A percentile compares a stretch with the other conserved stretches of the same genome.
phyloP scores from a whole-genome alignment of 2,329 filamentous ascomycete species.

The Cercospora zeae-maydis region DNA sequence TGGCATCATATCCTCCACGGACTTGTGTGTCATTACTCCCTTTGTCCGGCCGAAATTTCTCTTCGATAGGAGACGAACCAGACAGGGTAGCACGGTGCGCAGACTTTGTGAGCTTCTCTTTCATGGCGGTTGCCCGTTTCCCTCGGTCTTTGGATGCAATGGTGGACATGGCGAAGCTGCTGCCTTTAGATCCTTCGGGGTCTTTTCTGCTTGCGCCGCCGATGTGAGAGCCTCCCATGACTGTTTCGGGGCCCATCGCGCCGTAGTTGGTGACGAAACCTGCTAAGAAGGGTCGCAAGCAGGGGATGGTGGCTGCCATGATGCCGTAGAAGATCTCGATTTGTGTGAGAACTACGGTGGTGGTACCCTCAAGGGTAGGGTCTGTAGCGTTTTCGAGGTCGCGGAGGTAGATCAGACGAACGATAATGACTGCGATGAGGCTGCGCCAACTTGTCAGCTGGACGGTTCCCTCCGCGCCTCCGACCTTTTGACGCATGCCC shows the following conservation, averaged over 20 bases:
- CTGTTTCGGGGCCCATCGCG: slow-evolving; percentile 20
- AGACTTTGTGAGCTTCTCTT: slow-evolving; percentile 5
- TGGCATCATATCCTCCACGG: slow-evolving; percentile 10
- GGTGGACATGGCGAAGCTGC: slow-evolving; percentile 8
- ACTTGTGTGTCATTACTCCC: slow-evolving; percentile 2
- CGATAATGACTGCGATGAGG: slow-evolving; percentile 39
- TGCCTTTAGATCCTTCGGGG: slow-evolving; percentile 6
- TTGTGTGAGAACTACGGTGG: slow-evolving; percentile 40
- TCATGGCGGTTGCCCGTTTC: neutral
- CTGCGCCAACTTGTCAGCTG: slow-evolving; percentile 27
- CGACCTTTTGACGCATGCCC: no score
- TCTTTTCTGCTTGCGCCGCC: neutral
- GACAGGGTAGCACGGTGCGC: neutral
- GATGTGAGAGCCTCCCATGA: slow-evolving; percentile 17
- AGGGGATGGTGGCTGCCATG: slow-evolving; percentile 43
- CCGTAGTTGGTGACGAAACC: slow-evolving; percentile 22
- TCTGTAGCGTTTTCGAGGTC: slow-evolving; percentile 35
- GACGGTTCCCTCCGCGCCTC: no score
- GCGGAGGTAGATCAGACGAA: slow-evolving; percentile 41
- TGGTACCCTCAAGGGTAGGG: slow-evolving; percentile 39
- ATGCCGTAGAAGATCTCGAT: slow-evolving; percentile 43
- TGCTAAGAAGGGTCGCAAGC: slow-evolving; percentile 42
- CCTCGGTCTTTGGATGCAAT: neutral
- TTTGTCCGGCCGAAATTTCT: slow-evolving; percentile 4
- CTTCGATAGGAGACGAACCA: neutral